Base-by-base conservation (phyloP, 2,329 filamentous ascomycete genomes). In the Penicillium thymicola region DNA sequence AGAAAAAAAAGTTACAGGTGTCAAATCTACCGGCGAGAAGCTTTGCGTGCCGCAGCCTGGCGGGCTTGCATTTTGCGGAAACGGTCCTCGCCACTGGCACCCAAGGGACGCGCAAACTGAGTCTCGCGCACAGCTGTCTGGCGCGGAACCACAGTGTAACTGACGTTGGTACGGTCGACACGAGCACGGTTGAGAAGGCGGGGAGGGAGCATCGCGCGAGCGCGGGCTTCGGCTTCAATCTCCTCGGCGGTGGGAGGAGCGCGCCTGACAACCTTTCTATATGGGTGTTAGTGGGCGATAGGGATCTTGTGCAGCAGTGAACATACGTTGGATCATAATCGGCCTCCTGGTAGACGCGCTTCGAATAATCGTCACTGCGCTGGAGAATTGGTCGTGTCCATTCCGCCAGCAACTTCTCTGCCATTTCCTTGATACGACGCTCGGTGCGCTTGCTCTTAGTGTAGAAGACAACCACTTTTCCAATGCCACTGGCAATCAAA, bases 401-500 rank as follows among this genome's bases (percentile, higher is more conserved):
- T 71, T 97, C 93, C 55, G 90, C 90, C 55, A 97, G 81, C n/a
- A 97, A 81, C 47, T 89, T 86, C 78, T 97, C 92, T 0, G 94
- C 94, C 77, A 92, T 90, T 64, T 93, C 87, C 80, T 97, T 97
- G 80, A 99, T 97, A 59, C 82, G 83, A 5, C 88, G 80, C 75
- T 97, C 90, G 0, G 92, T 89, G 64, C 90, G 88, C 78, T 92
- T 95, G 79, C 90, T 96, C 76, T 92, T 92, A 49, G 92, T 97
- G 77, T 99, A 99, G 78, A 97, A 99, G 60, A 96, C 85, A 51
- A 97, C 89, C 46, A 99, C 91, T 74, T 97, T 97, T 70, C 94
- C 94, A 62, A 99, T 94, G 21, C 93, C 92, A 66, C 90, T 96
- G 63, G 92, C 92, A 23, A 95, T 82, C 14, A 99, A 82, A 2